A percentile compares a stretch with the other conserved stretches of the same genome.
These are phyloP conservation scores for Camelina laxa DNA, from an alignment of 345 rosid genomes.

Conservation along the genomic window DNA sequence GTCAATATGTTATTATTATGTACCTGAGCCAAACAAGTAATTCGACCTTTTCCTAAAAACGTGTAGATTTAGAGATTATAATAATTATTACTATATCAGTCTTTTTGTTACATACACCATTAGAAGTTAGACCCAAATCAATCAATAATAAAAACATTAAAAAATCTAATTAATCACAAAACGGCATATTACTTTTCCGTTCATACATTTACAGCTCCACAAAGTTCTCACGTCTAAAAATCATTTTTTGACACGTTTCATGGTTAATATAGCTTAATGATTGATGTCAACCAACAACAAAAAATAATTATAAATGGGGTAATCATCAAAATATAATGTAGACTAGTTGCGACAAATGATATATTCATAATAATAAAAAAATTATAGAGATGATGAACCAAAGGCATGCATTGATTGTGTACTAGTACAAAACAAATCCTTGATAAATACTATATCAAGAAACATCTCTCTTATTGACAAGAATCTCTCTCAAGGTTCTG, in stretches of 20 bases:
- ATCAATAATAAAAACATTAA: too few species aligned
- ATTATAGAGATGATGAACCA: not conserved
- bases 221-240: not conserved
- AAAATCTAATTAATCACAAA: not conserved
- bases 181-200: not conserved
- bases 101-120: too few species aligned
- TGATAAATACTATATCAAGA: not conserved
- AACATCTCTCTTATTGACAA: not conserved
- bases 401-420: not conserved
- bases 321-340: not conserved
- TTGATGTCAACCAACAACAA: not conserved
- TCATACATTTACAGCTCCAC: not conserved
- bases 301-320: not conserved
- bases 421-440: not conserved
- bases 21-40: not conserved
- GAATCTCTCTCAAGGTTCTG: conserved; percentile 9
- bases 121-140: too few species aligned
- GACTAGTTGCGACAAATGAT: not conserved
- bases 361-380: not conserved
- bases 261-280: not conserved
- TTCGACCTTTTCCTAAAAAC: not conserved
- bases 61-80: not conserved
- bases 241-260: not conserved
- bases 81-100: too few species aligned
- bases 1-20: not conserved